These are phyloP conservation scores for Mrakia hoshinonis DNA, from an alignment of 768 basidiomycete genomes.

Conservation along the genomic window DNA sequence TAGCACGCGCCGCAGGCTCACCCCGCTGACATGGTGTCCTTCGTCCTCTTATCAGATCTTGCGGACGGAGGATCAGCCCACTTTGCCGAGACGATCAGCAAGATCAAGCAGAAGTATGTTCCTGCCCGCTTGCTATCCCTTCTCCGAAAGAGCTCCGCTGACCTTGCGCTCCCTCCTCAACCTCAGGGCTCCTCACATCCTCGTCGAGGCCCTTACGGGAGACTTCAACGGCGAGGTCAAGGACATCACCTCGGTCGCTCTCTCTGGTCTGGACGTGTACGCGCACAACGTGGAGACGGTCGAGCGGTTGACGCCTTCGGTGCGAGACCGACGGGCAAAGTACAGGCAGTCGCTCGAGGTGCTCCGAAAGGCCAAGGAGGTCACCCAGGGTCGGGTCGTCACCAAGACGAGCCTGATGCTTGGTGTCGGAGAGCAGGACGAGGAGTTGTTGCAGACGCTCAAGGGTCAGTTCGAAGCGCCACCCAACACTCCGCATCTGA, in stretches of 20 bases:
- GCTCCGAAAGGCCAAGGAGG: constrained; percentile 39
- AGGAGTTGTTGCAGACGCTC: constrained; percentile 72
- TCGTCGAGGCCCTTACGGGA: constrained; percentile 91
- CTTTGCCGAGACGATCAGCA: constrained; percentile 88
- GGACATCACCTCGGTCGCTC: constrained; percentile 71
- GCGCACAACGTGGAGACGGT: constrained; percentile 96
- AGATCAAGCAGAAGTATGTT: constrained; percentile 88
- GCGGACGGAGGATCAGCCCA: constrained; percentile 84
- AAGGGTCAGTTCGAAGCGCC: constrained; percentile 53
- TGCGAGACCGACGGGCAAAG: constrained; percentile 87
- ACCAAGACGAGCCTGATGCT: constrained; percentile 99
- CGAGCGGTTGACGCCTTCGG: constrained; percentile 87
- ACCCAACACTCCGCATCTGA: background rate
- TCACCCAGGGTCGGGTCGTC: constrained; percentile 44
- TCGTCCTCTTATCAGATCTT: constrained; percentile 56
- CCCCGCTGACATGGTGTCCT: background rate
- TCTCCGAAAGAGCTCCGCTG: background rate
- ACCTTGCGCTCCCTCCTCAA: background rate
- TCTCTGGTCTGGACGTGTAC: constrained; percentile 91
- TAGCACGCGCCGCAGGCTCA: too few species aligned
- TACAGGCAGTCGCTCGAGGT: constrained; percentile 56
- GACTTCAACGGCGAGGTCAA: constrained; percentile 77
- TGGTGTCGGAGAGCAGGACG: constrained; percentile 81
- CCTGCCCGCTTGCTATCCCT: background rate
- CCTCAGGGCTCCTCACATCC: constrained; percentile 77